These are phyloP conservation scores for Nevesoporus exiguus DNA, from an alignment of 768 basidiomycete genomes.

Conservation along the genomic window DNA sequence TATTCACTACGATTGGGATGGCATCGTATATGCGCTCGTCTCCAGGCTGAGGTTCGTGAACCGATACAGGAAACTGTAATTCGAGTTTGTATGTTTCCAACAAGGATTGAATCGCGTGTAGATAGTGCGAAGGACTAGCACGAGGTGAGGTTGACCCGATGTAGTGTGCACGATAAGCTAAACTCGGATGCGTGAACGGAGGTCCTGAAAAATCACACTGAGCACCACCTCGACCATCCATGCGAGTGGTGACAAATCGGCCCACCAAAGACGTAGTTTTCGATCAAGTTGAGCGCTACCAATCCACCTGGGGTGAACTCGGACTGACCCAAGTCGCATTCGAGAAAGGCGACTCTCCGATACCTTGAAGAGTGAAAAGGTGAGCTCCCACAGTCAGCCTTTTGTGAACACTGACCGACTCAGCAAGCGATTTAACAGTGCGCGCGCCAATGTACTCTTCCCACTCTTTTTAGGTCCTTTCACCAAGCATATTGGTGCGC, in stretches of 20 bases:
- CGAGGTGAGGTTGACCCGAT: constrained; percentile 77
- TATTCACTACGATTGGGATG: constrained; percentile 89
- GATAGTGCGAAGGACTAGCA: constrained; percentile 72
- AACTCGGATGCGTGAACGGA: constrained; percentile 77
- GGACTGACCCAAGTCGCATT: constrained; percentile 91
- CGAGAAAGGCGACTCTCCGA: constrained; percentile 81
- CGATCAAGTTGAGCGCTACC: constrained; percentile 74
- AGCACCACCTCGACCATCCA: not conserved
- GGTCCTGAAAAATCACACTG: constrained; percentile 52
- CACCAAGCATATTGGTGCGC: constrained; percentile 53
- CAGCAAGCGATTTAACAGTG: constrained; percentile 66
- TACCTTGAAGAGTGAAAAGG: constrained; percentile 43
- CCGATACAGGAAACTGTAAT: constrained; percentile 46
- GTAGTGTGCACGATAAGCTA: constrained; percentile 75
- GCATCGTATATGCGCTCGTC: constrained; percentile 46
- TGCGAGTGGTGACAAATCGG: not conserved
- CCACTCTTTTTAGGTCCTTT: constrained; percentile 86
- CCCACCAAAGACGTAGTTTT: constrained; percentile 67
- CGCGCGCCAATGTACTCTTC: constrained; percentile 85
- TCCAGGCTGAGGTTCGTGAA: constrained; percentile 24
- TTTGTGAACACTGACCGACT: constrained; percentile 39
- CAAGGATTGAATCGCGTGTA: constrained; percentile 63
- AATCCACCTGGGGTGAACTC: constrained; percentile 89
- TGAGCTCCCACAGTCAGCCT: not conserved
- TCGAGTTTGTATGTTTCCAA: constrained; percentile 68